Base-by-base conservation (phyloP, 1,284 basidiomycete genomes). In the Cryptococcus floricola region DNA sequence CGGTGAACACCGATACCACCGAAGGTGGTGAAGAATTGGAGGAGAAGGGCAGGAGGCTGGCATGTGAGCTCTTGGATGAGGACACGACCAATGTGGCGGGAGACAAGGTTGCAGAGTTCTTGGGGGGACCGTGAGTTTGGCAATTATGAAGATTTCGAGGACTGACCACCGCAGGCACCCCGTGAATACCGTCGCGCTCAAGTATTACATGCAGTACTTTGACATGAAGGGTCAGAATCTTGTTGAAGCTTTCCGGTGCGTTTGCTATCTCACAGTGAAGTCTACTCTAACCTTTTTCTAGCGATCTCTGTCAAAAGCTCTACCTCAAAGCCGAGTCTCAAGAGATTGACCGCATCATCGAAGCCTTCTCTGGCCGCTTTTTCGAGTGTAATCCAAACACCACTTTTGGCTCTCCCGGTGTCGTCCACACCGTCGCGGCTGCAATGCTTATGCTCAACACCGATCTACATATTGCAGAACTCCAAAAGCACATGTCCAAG, bases 311-410 rank as follows among this genome's bases (percentile, higher is more conserved):
- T 73, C 85, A 85, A 23, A 96, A 95, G 73, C 82, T 99, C 4
- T 96, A 85, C 74, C 82, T 98, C 57, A 93, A 92, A 71, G 95
- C 87, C 2, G 95, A 99, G 78, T 96, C 95, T 0, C 96, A 98
- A 72, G 94, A 98, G 77, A 87, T 99, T 39, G 96, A 98, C 75
- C 86, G 95, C 43, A 96, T 99, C 64, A 81, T 99, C 18, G 89
- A 89, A 63, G 87, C 87, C 59, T 98, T 98, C 68, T 89, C 88
- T 60, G 80, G 85, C 46, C 83, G 91, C 8, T 99, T 89, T 76
- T 93, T 86, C 83, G 87, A 92, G 50, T 93, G 91, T 73, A 98
- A 98, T 72, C 87, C 89, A 0, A 80, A 79, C 3, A 83, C 84
- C 25, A 70, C 91, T 7, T 94, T 89, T 73, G 89, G 90, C 31